Conservation (phyloP, 75 land plant species). For the Pinus tabuliformis region DNA sequence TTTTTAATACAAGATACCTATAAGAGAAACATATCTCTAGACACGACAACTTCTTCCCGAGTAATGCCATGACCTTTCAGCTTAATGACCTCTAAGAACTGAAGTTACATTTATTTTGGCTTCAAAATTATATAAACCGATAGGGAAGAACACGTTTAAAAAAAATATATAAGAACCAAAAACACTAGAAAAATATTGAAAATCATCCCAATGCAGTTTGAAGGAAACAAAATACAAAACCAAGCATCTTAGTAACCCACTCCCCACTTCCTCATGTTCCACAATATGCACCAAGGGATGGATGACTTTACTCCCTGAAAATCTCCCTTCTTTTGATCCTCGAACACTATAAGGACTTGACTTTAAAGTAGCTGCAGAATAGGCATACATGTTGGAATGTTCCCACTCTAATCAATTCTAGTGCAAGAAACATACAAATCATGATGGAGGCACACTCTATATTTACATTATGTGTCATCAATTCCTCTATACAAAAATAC, state of each 20-base stretch:
- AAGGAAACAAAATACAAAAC: background rate
- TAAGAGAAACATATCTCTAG: conserved; percentile 68
- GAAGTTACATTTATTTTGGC: background rate
- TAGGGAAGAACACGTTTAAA: background rate
- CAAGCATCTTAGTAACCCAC: background rate
- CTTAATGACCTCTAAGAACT: conserved; percentile 87
- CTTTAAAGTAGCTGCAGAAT: conserved; percentile 60
- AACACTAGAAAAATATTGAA: background rate
- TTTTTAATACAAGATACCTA: conserved; percentile 28
- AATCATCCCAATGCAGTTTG: background rate
- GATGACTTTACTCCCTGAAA: conserved; percentile 70
- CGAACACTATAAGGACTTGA: conserved; percentile 45
- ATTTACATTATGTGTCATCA: too few relatives aligned
- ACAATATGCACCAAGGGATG: conserved; percentile 77
- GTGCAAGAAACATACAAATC: conserved; percentile 75
- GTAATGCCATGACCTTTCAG: conserved; percentile 73
- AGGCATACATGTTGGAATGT: conserved; percentile 74
- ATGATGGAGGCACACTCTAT: conserved; percentile 92
- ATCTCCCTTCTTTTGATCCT: conserved; percentile 51
- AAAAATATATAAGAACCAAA: background rate
- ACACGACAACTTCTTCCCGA: conserved; percentile 46
- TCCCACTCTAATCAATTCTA: conserved; percentile 99
- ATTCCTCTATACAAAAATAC: background rate
- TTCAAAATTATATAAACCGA: background rate
- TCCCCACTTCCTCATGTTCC: conserved; percentile 72